Conservation (phyloP, 139 green algal species). For the Tetraselmis striata region DNA sequence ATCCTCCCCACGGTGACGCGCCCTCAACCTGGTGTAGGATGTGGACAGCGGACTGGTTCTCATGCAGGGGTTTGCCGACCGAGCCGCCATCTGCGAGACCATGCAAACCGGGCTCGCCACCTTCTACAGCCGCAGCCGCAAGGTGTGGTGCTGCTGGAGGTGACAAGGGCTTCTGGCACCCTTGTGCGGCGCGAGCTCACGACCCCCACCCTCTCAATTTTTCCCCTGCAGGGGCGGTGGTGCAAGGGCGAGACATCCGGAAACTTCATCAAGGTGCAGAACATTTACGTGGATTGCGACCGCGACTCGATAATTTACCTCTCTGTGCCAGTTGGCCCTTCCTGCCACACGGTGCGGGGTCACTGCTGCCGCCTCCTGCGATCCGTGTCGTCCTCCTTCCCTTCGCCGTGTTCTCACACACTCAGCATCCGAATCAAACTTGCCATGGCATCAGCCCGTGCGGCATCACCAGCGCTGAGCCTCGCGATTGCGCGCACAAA, state of each 20-base stretch:
- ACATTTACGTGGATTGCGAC: constrained; percentile 84
- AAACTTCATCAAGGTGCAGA: constrained; percentile 80
- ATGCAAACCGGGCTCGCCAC: constrained; percentile 85
- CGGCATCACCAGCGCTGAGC: too few relatives aligned
- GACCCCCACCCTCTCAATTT: too few relatives aligned
- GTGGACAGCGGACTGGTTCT: constrained; percentile 91
- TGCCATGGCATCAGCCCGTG: too few relatives aligned
- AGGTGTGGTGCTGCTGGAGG: too few relatives aligned
- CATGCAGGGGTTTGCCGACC: constrained; percentile 95
- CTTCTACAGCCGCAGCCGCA: constrained; percentile 88
- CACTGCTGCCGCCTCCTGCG: too few relatives aligned
- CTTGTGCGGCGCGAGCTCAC: too few relatives aligned
- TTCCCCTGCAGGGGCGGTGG: constrained; percentile 58
- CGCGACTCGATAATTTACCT: constrained; percentile 92
- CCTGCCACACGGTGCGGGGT: constrained; percentile 76
- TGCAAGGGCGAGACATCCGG: constrained; percentile 96
- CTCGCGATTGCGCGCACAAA: too few relatives aligned
- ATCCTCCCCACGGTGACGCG: background rate
- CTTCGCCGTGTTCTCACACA: too few relatives aligned
- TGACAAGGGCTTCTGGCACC: too few relatives aligned
- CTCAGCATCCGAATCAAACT: too few relatives aligned
- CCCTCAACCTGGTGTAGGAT: constrained; percentile 56
- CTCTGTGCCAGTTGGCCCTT: constrained; percentile 71
- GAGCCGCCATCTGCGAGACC: constrained; percentile 75
- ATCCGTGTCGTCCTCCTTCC: too few relatives aligned